A percentile compares a stretch with the other conserved stretches of the same genome.
Evolutionary conservation across 768 basidiomycete genomes (phyloP).

Genomic region (Phallus indusiatus): DNA sequence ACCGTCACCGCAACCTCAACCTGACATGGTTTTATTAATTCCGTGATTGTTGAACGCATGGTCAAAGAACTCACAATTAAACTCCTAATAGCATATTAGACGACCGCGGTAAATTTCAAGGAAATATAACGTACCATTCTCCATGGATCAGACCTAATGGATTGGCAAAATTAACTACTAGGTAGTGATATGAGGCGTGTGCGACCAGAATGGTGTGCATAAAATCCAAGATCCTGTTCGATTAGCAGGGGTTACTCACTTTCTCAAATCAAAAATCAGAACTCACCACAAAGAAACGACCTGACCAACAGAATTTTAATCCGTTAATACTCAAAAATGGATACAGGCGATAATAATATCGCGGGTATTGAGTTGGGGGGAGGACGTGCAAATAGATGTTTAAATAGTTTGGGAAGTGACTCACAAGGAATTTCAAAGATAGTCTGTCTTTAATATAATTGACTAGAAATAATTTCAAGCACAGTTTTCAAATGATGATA

Average conservation of each 20-base stretch:
- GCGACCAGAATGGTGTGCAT: background rate
- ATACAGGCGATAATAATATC: no score
- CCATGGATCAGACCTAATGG: background rate
- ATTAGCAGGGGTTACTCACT: background rate
- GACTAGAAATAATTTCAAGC: background rate
- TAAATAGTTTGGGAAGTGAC: background rate
- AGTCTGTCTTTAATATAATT: constrained; percentile 5
- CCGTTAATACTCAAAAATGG: background rate
- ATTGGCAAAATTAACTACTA: background rate
- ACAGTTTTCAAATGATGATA: background rate
- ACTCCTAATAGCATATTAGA: background rate
- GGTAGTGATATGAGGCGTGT: background rate
- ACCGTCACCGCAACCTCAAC: background rate
- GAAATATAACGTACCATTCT: background rate
- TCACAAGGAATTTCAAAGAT: constrained; percentile 3
- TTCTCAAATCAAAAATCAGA: no score
- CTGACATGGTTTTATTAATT: background rate
- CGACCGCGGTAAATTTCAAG: background rate
- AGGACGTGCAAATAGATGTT: no score
- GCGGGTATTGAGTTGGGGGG: no score
- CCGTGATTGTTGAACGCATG: background rate
- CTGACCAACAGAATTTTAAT: background rate
- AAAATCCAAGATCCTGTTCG: constrained; percentile 1
- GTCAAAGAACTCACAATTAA: background rate
- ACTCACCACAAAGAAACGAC: background rate